phyloP scores from a whole-genome alignment of 1,139 yeast species.

The Sugiyamaella pinicola region DNA sequence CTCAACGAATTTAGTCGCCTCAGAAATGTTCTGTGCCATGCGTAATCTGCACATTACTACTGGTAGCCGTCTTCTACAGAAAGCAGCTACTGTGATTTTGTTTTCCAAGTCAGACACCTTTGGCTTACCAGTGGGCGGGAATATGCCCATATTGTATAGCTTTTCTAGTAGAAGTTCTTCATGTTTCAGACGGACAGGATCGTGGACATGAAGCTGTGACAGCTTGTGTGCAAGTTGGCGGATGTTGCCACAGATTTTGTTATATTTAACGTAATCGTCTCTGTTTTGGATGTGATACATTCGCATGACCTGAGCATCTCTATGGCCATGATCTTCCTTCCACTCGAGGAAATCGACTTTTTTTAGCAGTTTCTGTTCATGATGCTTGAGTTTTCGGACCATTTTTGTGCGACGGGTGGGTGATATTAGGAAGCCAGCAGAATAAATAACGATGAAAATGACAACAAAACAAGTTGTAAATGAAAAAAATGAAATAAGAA shows the following conservation, averaged over 20 bases:
- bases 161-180: conserved; percentile 86
- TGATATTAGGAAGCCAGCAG: no score
- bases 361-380: conserved; percentile 90
- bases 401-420: no score
- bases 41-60: conserved; percentile 93
- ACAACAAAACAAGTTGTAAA: background rate
- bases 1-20: conserved; percentile 89
- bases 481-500: background rate
- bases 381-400: conserved; percentile 93
- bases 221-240: conserved; percentile 84
- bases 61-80: conserved; percentile 89
- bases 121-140: conserved; percentile 66
- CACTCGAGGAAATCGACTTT: conserved; percentile 97
- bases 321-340: conserved; percentile 94
- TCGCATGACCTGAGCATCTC: conserved; percentile 94
- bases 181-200: conserved; percentile 82
- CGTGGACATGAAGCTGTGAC: conserved; percentile 80
- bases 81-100: conserved; percentile 85
- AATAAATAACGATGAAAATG: background rate
- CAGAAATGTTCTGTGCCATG: conserved; percentile 88
- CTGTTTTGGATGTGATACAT: conserved; percentile 91
- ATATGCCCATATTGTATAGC: conserved; percentile 81
- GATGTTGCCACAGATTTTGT: conserved; percentile 86
- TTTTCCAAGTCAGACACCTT: conserved; percentile 93
- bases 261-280: conserved; percentile 94